Evolutionary conservation across 2,329 filamentous ascomycete species (phyloP).

Genomic region (Stemphylium beticola): DNA sequence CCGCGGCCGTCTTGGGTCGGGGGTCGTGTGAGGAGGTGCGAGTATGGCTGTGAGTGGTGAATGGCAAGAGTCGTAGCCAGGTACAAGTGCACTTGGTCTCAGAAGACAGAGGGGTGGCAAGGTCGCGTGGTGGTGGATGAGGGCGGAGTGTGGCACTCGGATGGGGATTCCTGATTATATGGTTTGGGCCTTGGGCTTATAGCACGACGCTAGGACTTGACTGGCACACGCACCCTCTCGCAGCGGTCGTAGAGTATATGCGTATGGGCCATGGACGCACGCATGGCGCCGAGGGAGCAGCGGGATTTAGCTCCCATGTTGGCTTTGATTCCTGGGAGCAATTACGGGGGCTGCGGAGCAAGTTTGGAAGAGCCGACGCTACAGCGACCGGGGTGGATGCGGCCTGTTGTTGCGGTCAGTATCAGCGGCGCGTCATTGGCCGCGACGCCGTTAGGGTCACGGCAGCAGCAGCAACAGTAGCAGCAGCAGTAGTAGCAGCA

Average conservation of each 20-base stretch:
- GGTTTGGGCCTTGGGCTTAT: slow-evolving; percentile 13
- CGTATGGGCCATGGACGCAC: slow-evolving; percentile 6
- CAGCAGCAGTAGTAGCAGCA: neutral
- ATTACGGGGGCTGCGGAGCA: slow-evolving; percentile 28
- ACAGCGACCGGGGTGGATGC: slow-evolving; percentile 13
- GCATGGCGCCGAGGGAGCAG: slow-evolving; percentile 24
- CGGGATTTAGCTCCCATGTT: slow-evolving; percentile 32
- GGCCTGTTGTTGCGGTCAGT: slow-evolving; percentile 23
- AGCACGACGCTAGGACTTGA: slow-evolving; percentile 17
- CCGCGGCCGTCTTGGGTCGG: slow-evolving; percentile 20
- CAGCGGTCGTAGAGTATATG: slow-evolving; percentile 3
- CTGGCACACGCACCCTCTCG: neutral
- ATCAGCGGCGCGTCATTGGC: slow-evolving; percentile 22
- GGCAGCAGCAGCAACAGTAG: neutral
- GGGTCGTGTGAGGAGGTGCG: slow-evolving; percentile 25
- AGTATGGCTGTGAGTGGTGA: slow-evolving; percentile 36
- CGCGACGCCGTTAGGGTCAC: neutral
- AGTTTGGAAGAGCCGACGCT: slow-evolving; percentile 20
- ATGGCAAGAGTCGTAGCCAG: slow-evolving; percentile 4
- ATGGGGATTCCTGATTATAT: slow-evolving; percentile 22
- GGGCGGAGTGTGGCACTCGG: slow-evolving; percentile 14
- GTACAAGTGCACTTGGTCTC: slow-evolving; percentile 29
- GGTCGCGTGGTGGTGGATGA: slow-evolving; percentile 28
- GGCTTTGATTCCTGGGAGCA: slow-evolving; percentile 16
- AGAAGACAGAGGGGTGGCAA: slow-evolving; percentile 24